phyloP scores from a whole-genome alignment of 2,329 filamentous ascomycete species.

The Sclerotinia borealis region DNA sequence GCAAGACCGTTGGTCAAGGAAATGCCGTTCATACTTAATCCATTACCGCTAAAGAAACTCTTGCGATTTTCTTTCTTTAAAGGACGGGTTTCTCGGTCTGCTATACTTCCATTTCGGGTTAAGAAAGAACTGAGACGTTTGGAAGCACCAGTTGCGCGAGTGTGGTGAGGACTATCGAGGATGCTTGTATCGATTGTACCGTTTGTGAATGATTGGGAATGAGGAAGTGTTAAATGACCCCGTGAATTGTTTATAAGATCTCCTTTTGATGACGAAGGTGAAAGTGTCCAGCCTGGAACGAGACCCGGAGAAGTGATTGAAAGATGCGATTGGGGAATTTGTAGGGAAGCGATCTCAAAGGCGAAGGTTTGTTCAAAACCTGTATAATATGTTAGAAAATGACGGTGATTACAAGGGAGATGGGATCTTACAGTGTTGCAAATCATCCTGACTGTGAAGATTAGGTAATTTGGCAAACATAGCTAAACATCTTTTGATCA shows the following conservation, averaged over 20 bases:
- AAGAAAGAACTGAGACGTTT: conserved; percentile 10
- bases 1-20: not conserved
- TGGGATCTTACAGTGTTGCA: conserved; percentile 53
- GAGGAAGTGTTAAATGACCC: conserved; percentile 12
- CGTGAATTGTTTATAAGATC: conserved; percentile 18
- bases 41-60: conserved; percentile 14
- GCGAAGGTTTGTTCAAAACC: conserved; percentile 59
- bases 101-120: not conserved
- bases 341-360: conserved; percentile 58
- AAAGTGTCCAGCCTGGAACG: conserved; percentile 34
- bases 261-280: conserved; percentile 9
- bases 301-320: conserved; percentile 33
- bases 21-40: conserved; percentile 11
- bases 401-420: not conserved
- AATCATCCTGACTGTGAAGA: conserved; percentile 52
- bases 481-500: conserved; percentile 74
- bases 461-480: conserved; percentile 57
- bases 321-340: conserved; percentile 42
- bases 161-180: conserved; percentile 20
- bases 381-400: conserved; percentile 30
- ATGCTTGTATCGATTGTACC: conserved; percentile 24
- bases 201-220: conserved; percentile 23
- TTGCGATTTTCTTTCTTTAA: conserved; percentile 6
- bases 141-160: conserved; percentile 10
- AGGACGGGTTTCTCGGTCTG: not conserved